Conservation (phyloP, 1,284 basidiomycete genomes). For the Trichosporon sp. region DNA sequence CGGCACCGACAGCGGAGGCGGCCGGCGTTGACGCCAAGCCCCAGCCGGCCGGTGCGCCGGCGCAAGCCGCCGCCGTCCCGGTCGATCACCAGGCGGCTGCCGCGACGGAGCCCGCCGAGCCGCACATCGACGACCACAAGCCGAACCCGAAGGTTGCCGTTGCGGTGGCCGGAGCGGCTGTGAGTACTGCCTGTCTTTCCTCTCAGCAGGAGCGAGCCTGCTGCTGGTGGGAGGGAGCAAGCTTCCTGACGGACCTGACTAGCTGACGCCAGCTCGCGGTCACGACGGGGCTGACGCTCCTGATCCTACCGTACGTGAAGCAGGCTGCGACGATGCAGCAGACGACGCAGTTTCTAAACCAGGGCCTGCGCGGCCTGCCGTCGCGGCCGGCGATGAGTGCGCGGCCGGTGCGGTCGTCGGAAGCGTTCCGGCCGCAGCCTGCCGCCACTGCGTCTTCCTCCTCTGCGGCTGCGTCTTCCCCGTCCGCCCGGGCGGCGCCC, state of each 20-base stretch:
- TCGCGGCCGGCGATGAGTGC: not conserved
- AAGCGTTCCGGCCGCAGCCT: not conserved
- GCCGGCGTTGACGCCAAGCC: not conserved
- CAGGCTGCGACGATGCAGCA: slow-evolving; percentile 30
- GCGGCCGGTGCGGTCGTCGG: not conserved
- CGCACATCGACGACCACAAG: slow-evolving; percentile 8
- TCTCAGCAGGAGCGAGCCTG: not conserved
- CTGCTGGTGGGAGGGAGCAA: not conserved
- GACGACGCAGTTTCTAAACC: slow-evolving; percentile 26
- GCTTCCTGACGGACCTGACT: not conserved
- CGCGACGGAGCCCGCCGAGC: not conserved
- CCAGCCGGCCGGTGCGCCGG: not conserved
- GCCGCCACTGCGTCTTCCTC: not conserved
- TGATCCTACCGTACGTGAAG: slow-evolving; percentile 35
- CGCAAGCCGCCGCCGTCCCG: not conserved
- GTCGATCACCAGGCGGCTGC: not conserved
- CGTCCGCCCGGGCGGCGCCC: not conserved
- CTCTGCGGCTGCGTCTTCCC: not conserved
- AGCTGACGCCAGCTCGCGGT: slow-evolving; percentile 31
- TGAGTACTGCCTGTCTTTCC: slow-evolving; percentile 8
- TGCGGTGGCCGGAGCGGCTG: slow-evolving; percentile 40
- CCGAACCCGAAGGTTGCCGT: slow-evolving; percentile 39
- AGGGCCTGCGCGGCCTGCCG: not conserved
- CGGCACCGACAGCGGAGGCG: not conserved
- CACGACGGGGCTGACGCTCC: slow-evolving; percentile 34